A percentile compares a stretch with the other conserved stretches of the same genome.
Conservation (phyloP, 192 early-diverging fungal species). For the Entomortierella parvispora region DNA sequence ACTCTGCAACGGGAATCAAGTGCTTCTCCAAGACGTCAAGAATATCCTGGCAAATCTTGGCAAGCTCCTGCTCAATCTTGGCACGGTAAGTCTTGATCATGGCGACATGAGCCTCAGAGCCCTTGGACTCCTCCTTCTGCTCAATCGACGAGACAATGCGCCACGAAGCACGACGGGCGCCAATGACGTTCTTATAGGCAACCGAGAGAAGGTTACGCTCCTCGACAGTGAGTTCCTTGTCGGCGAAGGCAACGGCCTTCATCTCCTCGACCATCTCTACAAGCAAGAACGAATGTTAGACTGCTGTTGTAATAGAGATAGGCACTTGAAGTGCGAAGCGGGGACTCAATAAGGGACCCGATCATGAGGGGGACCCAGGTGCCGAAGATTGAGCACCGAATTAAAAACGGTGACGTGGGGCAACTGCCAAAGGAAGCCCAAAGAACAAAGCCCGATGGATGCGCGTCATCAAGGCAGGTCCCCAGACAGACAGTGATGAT, state of each 20-base stretch:
- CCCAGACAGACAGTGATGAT: background rate
- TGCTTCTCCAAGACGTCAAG: conserved; percentile 89
- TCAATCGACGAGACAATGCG: conserved; percentile 99
- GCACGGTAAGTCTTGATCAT: conserved; percentile 95
- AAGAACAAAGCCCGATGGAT: background rate
- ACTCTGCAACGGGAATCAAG: conserved; percentile 90
- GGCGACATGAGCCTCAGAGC: conserved; percentile 88
- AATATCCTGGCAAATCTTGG: conserved; percentile 96
- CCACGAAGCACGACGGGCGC: conserved; percentile 98
- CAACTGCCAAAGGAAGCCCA: no score
- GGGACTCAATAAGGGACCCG: no score
- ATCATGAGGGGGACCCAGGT: no score
- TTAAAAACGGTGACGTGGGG: no score
- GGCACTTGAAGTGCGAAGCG: no score
- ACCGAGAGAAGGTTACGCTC: conserved; percentile 99
- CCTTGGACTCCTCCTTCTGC: conserved; percentile 98
- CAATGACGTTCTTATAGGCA: conserved; percentile 99
- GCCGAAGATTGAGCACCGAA: no score
- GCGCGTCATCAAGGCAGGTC: background rate
- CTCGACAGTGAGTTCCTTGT: conserved; percentile 92
- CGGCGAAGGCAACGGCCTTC: conserved; percentile 72
- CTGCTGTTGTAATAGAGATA: no score
- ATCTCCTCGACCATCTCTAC: conserved; percentile 85
- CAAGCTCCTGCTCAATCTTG: conserved; percentile 96
- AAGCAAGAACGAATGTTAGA: background rate